phyloP scores from a whole-genome alignment of 1,284 basidiomycete genomes.

The Melampsora larici-populina region DNA sequence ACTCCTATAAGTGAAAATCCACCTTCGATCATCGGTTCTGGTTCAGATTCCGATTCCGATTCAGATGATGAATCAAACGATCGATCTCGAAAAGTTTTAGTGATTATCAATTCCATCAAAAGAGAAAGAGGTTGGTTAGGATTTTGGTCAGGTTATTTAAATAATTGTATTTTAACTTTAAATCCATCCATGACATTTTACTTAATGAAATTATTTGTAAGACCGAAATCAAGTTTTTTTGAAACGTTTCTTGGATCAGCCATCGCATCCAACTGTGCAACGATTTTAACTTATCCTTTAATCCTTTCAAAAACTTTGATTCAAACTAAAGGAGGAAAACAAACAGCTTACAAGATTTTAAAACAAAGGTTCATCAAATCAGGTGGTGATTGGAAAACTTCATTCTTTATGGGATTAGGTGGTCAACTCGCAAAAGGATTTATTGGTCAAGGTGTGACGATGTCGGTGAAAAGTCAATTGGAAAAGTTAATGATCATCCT shows the following conservation, averaged over 20 bases:
- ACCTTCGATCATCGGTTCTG: not conserved
- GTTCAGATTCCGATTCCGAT: not conserved
- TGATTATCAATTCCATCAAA: constrained; percentile 52
- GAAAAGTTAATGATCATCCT: constrained; percentile 17
- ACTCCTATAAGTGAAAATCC: constrained; percentile 44
- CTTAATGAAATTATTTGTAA: constrained; percentile 52
- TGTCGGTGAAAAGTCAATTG: constrained; percentile 52
- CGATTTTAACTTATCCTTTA: constrained; percentile 46
- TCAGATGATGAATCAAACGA: constrained; percentile 10
- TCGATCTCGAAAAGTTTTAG: constrained; percentile 43
- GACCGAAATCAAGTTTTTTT: not conserved
- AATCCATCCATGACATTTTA: constrained; percentile 57
- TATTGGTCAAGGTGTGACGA: constrained; percentile 53
- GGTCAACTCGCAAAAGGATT: constrained; percentile 86
- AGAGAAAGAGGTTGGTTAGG: constrained; percentile 53
- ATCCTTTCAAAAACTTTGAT: constrained; percentile 52
- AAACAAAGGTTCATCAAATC: constrained; percentile 57
- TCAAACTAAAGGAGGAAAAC: constrained; percentile 54
- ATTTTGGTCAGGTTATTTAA: constrained; percentile 55
- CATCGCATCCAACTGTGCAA: constrained; percentile 55
- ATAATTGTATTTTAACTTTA: constrained; percentile 53
- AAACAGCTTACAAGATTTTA: constrained; percentile 46
- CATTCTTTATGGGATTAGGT: constrained; percentile 77
- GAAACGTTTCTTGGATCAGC: constrained; percentile 56
- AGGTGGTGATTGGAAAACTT: constrained; percentile 69